phyloP scores from a whole-genome alignment of 768 basidiomycete species.

The Trametes cinnabarina region DNA sequence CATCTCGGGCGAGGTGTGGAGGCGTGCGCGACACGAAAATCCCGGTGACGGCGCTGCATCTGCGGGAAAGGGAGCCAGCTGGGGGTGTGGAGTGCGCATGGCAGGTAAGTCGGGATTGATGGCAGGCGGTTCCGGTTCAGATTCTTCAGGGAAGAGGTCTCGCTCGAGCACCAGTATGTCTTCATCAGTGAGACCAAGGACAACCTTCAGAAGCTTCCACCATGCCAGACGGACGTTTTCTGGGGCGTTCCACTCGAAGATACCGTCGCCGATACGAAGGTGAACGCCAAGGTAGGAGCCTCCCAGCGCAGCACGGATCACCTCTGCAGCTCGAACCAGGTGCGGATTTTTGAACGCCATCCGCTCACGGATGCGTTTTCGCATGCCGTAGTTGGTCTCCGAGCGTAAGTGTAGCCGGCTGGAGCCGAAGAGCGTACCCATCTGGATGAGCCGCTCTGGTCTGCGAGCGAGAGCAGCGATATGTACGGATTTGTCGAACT shows the following conservation, averaged over 20 bases:
- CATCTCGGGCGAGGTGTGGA: conserved; percentile 42
- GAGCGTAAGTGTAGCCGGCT: conserved; percentile 57
- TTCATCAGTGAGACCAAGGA: conserved; percentile 40
- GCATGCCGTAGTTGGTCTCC: conserved; percentile 39
- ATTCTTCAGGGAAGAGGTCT: conserved; percentile 14
- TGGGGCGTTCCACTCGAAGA: conserved; percentile 45
- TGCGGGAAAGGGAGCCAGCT: conserved; percentile 26
- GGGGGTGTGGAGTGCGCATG: conserved; percentile 28
- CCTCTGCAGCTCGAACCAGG: conserved; percentile 42
- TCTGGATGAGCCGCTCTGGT: conserved; percentile 53
- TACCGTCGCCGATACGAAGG: conserved; percentile 66
- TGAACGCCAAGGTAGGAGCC: conserved; percentile 58
- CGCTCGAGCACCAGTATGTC: conserved; percentile 17
- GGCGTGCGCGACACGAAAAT: conserved; percentile 38
- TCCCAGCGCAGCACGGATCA: conserved; percentile 45
- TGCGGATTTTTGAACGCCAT: conserved; percentile 58
- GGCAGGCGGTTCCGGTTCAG: conserved; percentile 14
- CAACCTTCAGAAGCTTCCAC: conserved; percentile 52
- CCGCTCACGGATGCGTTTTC: conserved; percentile 45
- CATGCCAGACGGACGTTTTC: conserved; percentile 49
- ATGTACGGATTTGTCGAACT: conserved; percentile 43
- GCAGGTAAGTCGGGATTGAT: conserved; percentile 22
- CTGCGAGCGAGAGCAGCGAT: conserved; percentile 42
- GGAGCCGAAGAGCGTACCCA: conserved; percentile 78
- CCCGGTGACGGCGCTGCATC: conserved; percentile 1